Conservation (phyloP, 2,329 filamentous ascomycete species). For the Colletotrichum simmondsii region DNA sequence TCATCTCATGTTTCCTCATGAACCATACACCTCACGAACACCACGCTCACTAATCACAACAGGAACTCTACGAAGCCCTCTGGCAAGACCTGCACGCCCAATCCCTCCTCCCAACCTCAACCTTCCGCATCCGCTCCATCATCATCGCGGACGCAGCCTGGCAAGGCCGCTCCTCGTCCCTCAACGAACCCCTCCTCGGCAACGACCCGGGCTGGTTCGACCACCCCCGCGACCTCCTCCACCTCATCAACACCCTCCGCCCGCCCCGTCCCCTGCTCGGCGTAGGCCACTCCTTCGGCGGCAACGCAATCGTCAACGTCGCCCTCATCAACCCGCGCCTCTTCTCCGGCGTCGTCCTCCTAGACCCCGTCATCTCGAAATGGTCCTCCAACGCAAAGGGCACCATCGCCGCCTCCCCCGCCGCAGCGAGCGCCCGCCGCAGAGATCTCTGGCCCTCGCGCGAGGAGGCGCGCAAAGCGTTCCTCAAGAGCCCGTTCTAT, state of each 20-base stretch:
- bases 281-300: constrained; percentile 91
- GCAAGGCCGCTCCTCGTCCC: constrained; percentile 80
- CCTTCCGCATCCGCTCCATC: constrained; percentile 80
- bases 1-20: not conserved
- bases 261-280: constrained; percentile 83
- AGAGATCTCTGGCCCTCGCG: constrained; percentile 87
- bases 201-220: constrained; percentile 89
- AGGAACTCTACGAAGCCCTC: constrained; percentile 93
- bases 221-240: constrained; percentile 83
- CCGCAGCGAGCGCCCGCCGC: constrained; percentile 74
- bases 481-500: constrained; percentile 81
- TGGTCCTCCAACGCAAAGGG: constrained; percentile 50
- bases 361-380: constrained; percentile 84
- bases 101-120: constrained; percentile 54
- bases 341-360: constrained; percentile 77
- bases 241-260: constrained; percentile 87
- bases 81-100: constrained; percentile 83
- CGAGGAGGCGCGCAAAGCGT: constrained; percentile 72
- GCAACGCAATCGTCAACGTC: constrained; percentile 76
- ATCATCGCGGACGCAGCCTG: constrained; percentile 93
- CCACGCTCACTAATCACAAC: not conserved
- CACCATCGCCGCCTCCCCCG: constrained; percentile 50
- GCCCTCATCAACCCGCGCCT: constrained; percentile 84
- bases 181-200: constrained; percentile 82
- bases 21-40: not conserved